Evolutionary conservation across 106 monocot species (phyloP).

Genomic region (Dioscorea zingiberensis): DNA sequence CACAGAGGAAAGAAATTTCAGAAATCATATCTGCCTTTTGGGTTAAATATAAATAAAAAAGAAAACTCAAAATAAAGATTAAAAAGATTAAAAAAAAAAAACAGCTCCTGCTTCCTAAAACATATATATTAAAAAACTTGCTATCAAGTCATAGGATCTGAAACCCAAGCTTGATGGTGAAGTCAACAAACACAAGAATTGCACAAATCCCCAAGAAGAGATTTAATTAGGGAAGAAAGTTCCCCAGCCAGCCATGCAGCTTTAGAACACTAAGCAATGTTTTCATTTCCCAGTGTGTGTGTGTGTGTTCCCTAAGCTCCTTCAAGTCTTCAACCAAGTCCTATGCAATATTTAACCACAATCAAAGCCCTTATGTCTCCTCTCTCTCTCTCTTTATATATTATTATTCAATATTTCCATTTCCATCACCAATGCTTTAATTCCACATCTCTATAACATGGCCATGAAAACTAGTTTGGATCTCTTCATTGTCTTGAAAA

Average conservation of each 20-base stretch:
- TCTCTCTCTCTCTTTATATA: neutral
- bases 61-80: too few species aligned
- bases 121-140: too few species aligned
- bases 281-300: neutral
- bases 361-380: neutral
- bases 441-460: neutral
- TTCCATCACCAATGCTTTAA: neutral
- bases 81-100: too few species aligned
- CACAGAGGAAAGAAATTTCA: too few species aligned
- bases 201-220: neutral
- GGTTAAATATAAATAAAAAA: too few species aligned
- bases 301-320: slow-evolving; percentile 2
- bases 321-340: neutral
- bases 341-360: neutral
- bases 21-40: too few species aligned
- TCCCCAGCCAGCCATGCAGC: too few species aligned
- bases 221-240: neutral
- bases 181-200: neutral
- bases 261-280: neutral
- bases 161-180: neutral
- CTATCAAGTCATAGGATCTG: neutral
- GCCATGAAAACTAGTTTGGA: neutral
- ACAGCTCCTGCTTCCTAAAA: too few species aligned
- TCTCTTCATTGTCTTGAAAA: neutral
- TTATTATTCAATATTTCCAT: too few species aligned